phyloP scores from a whole-genome alignment of 768 basidiomycete species.

The Auriculariales sp. region DNA sequence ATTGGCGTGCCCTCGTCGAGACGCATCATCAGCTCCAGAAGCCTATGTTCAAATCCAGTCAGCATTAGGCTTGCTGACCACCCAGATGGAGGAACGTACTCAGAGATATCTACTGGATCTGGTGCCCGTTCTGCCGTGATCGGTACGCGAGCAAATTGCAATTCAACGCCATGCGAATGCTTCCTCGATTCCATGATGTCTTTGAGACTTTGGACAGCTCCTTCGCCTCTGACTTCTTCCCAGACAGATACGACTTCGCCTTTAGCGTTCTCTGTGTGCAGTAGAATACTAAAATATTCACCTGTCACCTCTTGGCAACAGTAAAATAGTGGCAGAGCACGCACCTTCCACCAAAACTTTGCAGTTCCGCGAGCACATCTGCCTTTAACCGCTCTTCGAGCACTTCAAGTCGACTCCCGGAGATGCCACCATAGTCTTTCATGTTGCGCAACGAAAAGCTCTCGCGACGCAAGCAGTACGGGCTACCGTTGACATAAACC shows the following conservation, averaged over 20 bases:
- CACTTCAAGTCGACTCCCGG: slow-evolving; percentile 72
- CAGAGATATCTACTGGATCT: slow-evolving; percentile 18
- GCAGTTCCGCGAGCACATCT: slow-evolving; percentile 76
- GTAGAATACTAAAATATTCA: slow-evolving; percentile 39
- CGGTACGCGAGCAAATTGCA: slow-evolving; percentile 75
- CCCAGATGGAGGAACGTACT: slow-evolving; percentile 8
- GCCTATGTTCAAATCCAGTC: slow-evolving; percentile 34
- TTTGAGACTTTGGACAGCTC: slow-evolving; percentile 71
- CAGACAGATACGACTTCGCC: slow-evolving; percentile 87
- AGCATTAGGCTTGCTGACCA: not conserved
- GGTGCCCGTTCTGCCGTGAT: slow-evolving; percentile 71
- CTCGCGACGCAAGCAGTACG: slow-evolving; percentile 80
- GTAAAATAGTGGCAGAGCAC: slow-evolving; percentile 7
- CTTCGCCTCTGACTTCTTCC: slow-evolving; percentile 63
- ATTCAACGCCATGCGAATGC: slow-evolving; percentile 34
- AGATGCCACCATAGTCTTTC: slow-evolving; percentile 97
- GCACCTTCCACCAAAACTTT: slow-evolving; percentile 70
- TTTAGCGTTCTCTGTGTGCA: slow-evolving; percentile 80
- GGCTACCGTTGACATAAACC: slow-evolving; percentile 83
- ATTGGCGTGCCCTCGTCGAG: slow-evolving; percentile 60
- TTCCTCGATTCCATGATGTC: slow-evolving; percentile 67
- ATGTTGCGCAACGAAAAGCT: slow-evolving; percentile 83
- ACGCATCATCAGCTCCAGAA: slow-evolving; percentile 65
- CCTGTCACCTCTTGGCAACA: not conserved
- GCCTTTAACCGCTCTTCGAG: slow-evolving; percentile 81